Base-by-base conservation (phyloP, 805 yeast species). In the Candida parachauliodes region DNA sequence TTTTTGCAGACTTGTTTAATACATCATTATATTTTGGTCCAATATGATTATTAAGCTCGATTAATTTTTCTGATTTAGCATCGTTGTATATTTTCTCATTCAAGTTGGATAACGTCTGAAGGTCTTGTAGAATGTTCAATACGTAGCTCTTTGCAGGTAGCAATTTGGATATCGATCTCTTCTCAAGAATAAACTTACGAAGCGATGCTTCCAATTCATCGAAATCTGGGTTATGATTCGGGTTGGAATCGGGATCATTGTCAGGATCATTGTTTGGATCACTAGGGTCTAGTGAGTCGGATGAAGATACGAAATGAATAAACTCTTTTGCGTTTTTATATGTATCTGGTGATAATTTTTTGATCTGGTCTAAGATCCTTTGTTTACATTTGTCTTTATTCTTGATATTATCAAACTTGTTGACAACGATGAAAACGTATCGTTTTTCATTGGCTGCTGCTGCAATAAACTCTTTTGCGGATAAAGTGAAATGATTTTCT, bases 131-230 rank as follows among this genome's bases (percentile, higher is more conserved):
- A 9, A 89, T 54, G 50, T 88, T 91, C 14, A 70, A 43, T 20
- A 91, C 62, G 50, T 84, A 93, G n/a, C 82, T 89, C 53, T 88
- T 88, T 0, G 96, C 98, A 0, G 99, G 99, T 24, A 87, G 74
- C 10, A 93, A 67, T 55, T 93, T 93, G 0, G 98, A 88, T 8
- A 84, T 59, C 0, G 96, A 79, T 51, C 98, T 75, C 51, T 89
- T 93, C 47, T 91, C 95, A 16, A 93, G 69, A 4, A 93, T 81
- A 57, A 93, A 93, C 46, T 81, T 80, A 37, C 97, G 74, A 40
- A 93, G 67, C 2, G 95, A 81, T 6, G 86, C 83, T 51, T 93
- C 98, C 39, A 93, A 65, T 34, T 76, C 78, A 50, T 87, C 96
- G 55, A 91, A 88, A 49, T 84, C 80, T 1, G 87, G 87, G 35